Conservation (phyloP, 352 stramenopile genomes). For the Nothophytophthora sp. region DNA sequence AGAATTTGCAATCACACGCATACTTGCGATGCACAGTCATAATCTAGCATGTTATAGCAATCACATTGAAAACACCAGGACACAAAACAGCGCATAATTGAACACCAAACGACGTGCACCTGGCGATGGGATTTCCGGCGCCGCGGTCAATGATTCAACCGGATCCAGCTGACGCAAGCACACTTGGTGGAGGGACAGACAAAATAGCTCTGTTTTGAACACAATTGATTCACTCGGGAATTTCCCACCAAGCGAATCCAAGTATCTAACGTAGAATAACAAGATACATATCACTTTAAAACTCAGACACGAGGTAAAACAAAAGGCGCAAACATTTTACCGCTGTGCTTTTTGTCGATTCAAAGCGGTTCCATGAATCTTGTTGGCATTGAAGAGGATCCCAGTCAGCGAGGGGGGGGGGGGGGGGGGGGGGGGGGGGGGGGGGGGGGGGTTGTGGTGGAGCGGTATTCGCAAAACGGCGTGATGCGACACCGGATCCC, state of each 20-base stretch:
- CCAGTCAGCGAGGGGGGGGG: not conserved
- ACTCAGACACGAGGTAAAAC: not conserved
- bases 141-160: not conserved
- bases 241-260: conserved; percentile 4
- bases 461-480: too few relatives aligned
- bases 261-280: conserved; percentile 1
- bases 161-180: not conserved
- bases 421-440: too few relatives aligned
- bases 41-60: conserved; percentile 1
- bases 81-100: not conserved
- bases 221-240: not conserved
- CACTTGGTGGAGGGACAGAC: conserved; percentile 10
- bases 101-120: not conserved
- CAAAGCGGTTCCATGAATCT: not conserved
- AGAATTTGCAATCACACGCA: conserved; percentile 5
- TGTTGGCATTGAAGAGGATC: conserved; percentile 10
- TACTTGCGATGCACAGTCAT: conserved; percentile 5
- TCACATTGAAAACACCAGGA: not conserved
- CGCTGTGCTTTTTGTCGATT: not conserved
- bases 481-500: too few relatives aligned
- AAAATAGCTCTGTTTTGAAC: not conserved
- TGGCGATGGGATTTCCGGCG: not conserved
- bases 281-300: not conserved
- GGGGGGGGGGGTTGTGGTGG: too few relatives aligned
- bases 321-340: not conserved